These are phyloP conservation scores for Flaveria linearis DNA, from an alignment of 129 eudicot genomes.

Conservation along the genomic window DNA sequence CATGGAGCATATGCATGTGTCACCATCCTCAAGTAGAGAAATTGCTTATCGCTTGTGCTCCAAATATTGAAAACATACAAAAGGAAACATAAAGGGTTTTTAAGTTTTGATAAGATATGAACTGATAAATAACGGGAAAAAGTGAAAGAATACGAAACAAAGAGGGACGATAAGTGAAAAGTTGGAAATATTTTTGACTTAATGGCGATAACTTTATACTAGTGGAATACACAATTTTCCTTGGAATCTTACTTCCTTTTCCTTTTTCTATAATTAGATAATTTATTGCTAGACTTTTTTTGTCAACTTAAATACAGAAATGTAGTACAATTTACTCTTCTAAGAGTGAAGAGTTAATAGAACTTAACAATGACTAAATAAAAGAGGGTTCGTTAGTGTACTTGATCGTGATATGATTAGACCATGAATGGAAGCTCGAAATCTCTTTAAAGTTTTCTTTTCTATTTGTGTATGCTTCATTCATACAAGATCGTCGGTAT, in stretches of 20 bases:
- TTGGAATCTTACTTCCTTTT: conserved; percentile 12
- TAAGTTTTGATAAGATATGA: conserved; percentile 18
- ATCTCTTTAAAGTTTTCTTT: too few relatives aligned
- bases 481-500: too few relatives aligned
- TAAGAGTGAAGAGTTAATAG: too few relatives aligned
- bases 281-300: too few relatives aligned
- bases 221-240: conserved; percentile 16
- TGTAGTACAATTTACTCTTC: too few relatives aligned
- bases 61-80: conserved; percentile 12
- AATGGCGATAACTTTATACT: conserved; percentile 27
- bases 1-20: conserved; percentile 22
- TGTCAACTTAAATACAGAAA: too few relatives aligned
- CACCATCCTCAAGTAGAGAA: conserved; percentile 30
- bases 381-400: too few relatives aligned
- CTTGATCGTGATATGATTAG: too few relatives aligned
- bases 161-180: conserved; percentile 21
- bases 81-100: conserved; percentile 14
- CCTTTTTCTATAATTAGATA: neutral
- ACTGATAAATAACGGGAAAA: conserved; percentile 14
- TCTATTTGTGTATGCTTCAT: too few relatives aligned
- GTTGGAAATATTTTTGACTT: conserved; percentile 3
- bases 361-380: too few relatives aligned
- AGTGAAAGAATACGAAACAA: conserved; percentile 29
- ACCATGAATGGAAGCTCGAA: too few relatives aligned
- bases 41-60: conserved; percentile 23